Percentiles rank a stretch among this genome's conserved stretches.
phyloP scores from a whole-genome alignment of 2,329 filamentous ascomycete species.

The Acrodontium crateriforme region DNA sequence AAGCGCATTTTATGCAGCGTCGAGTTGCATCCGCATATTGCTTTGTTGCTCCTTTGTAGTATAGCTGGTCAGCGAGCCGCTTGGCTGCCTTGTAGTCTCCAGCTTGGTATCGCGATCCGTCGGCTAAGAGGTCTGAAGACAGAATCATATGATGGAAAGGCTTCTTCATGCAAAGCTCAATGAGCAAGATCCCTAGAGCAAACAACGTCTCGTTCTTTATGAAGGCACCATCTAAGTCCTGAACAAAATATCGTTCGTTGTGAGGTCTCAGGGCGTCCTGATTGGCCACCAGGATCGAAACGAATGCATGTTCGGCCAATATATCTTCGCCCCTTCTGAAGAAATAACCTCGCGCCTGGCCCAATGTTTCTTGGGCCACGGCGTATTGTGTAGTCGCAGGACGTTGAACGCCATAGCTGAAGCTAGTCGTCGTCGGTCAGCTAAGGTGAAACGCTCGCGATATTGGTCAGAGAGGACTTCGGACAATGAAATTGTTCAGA shows the following conservation, averaged over 20 bases:
- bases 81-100: slow-evolving; percentile 14
- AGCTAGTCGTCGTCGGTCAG: slow-evolving; percentile 4
- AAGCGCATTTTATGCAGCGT: slow-evolving; percentile 21
- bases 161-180: slow-evolving; percentile 22
- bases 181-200: slow-evolving; percentile 21
- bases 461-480: slow-evolving; percentile 1
- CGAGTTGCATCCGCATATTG: slow-evolving; percentile 21
- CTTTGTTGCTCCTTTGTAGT: slow-evolving; percentile 15
- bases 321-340: slow-evolving; percentile 4
- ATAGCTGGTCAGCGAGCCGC: slow-evolving; percentile 16
- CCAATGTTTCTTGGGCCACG: slow-evolving; percentile 6
- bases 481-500: slow-evolving; percentile 1
- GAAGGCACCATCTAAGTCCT: slow-evolving; percentile 2
- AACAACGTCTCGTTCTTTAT: slow-evolving; percentile 22
- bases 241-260: neutral
- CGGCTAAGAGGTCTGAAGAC: slow-evolving; percentile 8
- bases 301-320: slow-evolving; percentile 8
- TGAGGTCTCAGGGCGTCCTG: no score
- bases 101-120: slow-evolving; percentile 5
- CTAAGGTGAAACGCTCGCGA: neutral
- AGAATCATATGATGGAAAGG: slow-evolving; percentile 12
- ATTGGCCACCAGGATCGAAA: slow-evolving; percentile 3
- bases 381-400: slow-evolving; percentile 7
- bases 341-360: slow-evolving; percentile 4
- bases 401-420: slow-evolving; percentile 4